phyloP scores from a whole-genome alignment of 2,329 filamentous ascomycete genomes.

The Reticulascus tulasneorum region DNA sequence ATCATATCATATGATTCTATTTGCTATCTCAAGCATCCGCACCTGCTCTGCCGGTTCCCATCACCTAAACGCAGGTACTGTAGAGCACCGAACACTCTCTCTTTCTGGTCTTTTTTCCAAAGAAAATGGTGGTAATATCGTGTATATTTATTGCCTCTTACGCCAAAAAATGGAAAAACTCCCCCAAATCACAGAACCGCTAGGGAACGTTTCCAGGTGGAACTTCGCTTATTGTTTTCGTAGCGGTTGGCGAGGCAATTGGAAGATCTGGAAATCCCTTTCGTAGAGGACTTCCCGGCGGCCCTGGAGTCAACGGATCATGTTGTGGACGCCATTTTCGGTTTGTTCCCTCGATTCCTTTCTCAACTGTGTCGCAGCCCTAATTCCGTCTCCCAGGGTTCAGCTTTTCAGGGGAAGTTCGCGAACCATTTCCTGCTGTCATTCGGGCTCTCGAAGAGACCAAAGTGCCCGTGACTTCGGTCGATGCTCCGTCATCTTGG shows the following conservation, averaged over 20 bases:
- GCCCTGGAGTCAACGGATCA: slow-evolving; percentile 70
- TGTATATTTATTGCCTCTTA: slow-evolving; percentile 4
- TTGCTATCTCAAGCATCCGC: no score
- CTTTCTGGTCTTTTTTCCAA: slow-evolving; percentile 3
- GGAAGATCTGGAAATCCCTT: slow-evolving; percentile 75
- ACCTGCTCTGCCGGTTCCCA: no score
- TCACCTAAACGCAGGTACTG: no score
- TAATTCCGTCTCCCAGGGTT: slow-evolving; percentile 55
- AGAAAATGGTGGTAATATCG: slow-evolving; percentile 6
- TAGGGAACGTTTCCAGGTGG: no score
- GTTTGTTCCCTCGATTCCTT: slow-evolving; percentile 37
- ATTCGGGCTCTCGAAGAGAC: slow-evolving; percentile 74
- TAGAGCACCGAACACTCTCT: no score
- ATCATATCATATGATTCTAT: no score
- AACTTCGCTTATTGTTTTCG: slow-evolving; percentile 24
- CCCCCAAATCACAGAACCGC: no score
- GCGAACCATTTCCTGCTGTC: slow-evolving; percentile 84
- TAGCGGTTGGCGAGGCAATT: slow-evolving; percentile 83
- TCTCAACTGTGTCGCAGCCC: slow-evolving; percentile 6
- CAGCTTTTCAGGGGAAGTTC: slow-evolving; percentile 85
- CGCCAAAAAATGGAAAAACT: no score
- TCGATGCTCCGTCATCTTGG: slow-evolving; percentile 94
- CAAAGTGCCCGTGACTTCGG: slow-evolving; percentile 73
- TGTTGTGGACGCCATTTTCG: slow-evolving; percentile 90
- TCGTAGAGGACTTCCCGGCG: slow-evolving; percentile 71